Conservation (phyloP, 495 filamentous ascomycete species). For the Podospora fimiseda region DNA sequence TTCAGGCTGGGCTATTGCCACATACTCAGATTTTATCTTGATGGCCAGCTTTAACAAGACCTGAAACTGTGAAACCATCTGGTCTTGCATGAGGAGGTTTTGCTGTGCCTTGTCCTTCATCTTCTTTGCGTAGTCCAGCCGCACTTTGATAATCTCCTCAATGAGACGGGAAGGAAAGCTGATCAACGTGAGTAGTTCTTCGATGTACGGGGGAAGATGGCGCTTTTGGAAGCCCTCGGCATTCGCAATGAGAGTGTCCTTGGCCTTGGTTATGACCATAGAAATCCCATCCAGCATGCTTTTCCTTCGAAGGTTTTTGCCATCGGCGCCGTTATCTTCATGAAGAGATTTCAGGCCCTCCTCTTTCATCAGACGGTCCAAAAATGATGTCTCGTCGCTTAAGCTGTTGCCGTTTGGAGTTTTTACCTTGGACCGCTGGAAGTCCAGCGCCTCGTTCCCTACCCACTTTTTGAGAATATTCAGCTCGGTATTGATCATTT, state of each 20-base stretch:
- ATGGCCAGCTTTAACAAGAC: slow-evolving; percentile 86
- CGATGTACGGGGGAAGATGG: slow-evolving; percentile 93
- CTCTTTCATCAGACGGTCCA: slow-evolving; percentile 97
- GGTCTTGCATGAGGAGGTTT: slow-evolving; percentile 84
- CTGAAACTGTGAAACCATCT: slow-evolving; percentile 96
- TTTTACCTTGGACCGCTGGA: slow-evolving; percentile 57
- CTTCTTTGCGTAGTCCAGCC: slow-evolving; percentile 84
- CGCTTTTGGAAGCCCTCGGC: slow-evolving; percentile 78
- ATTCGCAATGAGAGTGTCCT: slow-evolving; percentile 83
- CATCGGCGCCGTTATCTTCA: slow-evolving; percentile 50
- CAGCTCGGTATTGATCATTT: slow-evolving; percentile 92
- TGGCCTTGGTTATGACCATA: slow-evolving; percentile 84
- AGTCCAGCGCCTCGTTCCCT: slow-evolving; percentile 91
- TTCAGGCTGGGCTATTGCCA: slow-evolving; percentile 74
- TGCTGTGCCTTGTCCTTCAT: slow-evolving; percentile 86
- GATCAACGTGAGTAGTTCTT: slow-evolving; percentile 89
- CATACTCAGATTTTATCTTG: slow-evolving; percentile 84
- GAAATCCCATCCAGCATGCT: slow-evolving; percentile 83
- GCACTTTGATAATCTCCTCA: slow-evolving; percentile 91
- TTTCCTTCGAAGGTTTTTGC: slow-evolving; percentile 44
- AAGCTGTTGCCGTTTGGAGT: slow-evolving; percentile 57
- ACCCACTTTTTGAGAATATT: slow-evolving; percentile 91
- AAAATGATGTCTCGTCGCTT: slow-evolving; percentile 81
- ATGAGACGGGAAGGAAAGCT: slow-evolving; percentile 95
- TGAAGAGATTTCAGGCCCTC: slow-evolving; percentile 89